Evolutionary conservation across 345 rosid genomes (phyloP).

Genomic region (Excoecaria agallocha): DNA sequence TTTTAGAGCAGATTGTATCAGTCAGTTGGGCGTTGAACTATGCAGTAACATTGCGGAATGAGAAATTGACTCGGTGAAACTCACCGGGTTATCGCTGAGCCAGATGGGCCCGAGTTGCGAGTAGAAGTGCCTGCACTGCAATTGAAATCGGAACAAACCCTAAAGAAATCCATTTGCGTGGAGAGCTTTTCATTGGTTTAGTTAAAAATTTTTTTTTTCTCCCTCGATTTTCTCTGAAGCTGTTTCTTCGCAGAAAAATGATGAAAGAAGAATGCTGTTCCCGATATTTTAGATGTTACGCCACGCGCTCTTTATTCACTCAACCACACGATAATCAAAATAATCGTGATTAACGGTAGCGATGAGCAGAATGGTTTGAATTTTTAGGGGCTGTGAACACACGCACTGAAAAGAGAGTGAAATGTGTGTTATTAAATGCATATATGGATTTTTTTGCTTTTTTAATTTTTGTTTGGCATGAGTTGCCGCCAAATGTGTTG

Average conservation of each 20-base stretch:
- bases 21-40: slow-evolving; percentile 4
- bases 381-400: not conserved
- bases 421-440: not conserved
- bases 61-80: slow-evolving; percentile 11
- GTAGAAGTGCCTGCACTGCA: not conserved
- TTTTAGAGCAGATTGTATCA: not conserved
- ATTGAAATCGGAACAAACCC: slow-evolving; percentile 21
- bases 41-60: not conserved
- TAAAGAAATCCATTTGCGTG: slow-evolving; percentile 17
- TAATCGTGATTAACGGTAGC: not conserved
- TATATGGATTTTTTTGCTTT: not conserved
- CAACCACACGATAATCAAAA: too few relatives aligned
- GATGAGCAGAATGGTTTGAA: too few relatives aligned
- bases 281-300: not conserved
- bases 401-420: not conserved
- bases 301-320: not conserved
- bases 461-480: not conserved
- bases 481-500: not conserved
- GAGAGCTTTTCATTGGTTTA: not conserved
- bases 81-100: slow-evolving; percentile 21
- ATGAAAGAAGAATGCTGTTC: not conserved
- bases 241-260: not conserved
- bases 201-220: not conserved
- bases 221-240: not conserved
- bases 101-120: slow-evolving; percentile 1